Base-by-base conservation (phyloP, 495 filamentous ascomycete genomes). In the Xylaria nigripes region DNA sequence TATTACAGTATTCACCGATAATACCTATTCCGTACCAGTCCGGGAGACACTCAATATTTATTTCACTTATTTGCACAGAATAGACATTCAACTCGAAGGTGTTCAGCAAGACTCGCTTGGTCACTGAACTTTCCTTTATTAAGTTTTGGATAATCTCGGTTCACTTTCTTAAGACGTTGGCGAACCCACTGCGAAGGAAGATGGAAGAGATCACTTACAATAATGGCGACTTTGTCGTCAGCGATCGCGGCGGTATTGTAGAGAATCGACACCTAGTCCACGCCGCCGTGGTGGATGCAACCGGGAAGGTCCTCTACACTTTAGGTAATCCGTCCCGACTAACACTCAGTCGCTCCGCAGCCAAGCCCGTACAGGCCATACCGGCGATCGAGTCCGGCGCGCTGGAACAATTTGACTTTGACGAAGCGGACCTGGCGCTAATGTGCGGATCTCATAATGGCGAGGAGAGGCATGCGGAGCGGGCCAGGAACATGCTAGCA, bases 401-500 rank as follows among this genome's bases (percentile, higher is more conserved):
- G 24, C 19, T 24, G 60, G 45, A 72, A 2, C 50, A 61, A 23
- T 71, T 66, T 51, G 50, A 50, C 10, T 61, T 74, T 24, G 67
- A 73, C 41, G 62, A 68, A 4, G 67, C 55, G 3, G 72, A 75
- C 13, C 48, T 75, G 1, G 72, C 71, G 0, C 56, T 74, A 9
- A 72, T 75, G 63, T 74, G 72, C 41, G 68, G 71, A 7, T 74
- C 72, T n/a, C 68, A 75, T 56, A 75, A 54, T 51, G 72, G 72
- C 50, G 70, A 76, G 58, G 66, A 71, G 1, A 49, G 56, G 23
- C 72, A 73, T 24, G 55, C 73, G 25, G 16, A 51, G 9, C 66
- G 67, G 2, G 68, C 68, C 2, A 64, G 51, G 3, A 22, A 8
- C 3, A 75, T 76, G 61, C 50, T 76, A 10, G 36, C n/a, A 0